Percentiles rank a stretch among this genome's conserved stretches.
These are phyloP conservation scores for Xylaria scruposa DNA, from an alignment of 495 filamentous ascomycete genomes.

Conservation along the genomic window DNA sequence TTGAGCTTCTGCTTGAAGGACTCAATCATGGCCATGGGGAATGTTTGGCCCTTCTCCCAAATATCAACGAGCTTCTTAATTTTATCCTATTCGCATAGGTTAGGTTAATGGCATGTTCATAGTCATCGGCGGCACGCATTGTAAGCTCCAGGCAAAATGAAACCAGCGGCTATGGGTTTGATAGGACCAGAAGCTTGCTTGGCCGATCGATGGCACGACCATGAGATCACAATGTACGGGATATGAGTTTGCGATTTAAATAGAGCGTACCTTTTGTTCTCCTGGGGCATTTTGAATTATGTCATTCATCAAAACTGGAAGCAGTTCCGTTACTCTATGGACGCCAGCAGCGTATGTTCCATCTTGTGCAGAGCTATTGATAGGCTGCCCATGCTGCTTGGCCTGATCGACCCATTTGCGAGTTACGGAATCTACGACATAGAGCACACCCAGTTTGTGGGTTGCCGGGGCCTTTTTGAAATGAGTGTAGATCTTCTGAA, in stretches of 20 bases:
- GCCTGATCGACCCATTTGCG: constrained; percentile 98
- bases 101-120: constrained; percentile 49
- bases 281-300: constrained; percentile 86
- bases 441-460: constrained; percentile 98
- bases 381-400: constrained; percentile 79
- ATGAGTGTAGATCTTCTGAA: constrained; percentile 94
- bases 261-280: constrained; percentile 96
- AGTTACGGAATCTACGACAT: constrained; percentile 99
- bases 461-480: constrained; percentile 95
- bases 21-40: constrained; percentile 80
- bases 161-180: constrained; percentile 1
- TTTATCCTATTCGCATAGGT: constrained; percentile 76
- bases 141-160: not conserved
- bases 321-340: constrained; percentile 92
- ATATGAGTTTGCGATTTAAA: constrained; percentile 38
- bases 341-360: constrained; percentile 95
- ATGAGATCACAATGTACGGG: constrained; percentile 41
- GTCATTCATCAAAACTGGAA: constrained; percentile 94
- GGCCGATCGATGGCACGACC: constrained; percentile 18
- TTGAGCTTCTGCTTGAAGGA: constrained; percentile 87
- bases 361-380: constrained; percentile 77
- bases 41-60: constrained; percentile 95
- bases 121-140: constrained; percentile 16
- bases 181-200: constrained; percentile 19
- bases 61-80: constrained; percentile 96